These are phyloP conservation scores for Coleophoma cylindrospora DNA, from an alignment of 2,329 filamentous ascomycete genomes.

Conservation along the genomic window DNA sequence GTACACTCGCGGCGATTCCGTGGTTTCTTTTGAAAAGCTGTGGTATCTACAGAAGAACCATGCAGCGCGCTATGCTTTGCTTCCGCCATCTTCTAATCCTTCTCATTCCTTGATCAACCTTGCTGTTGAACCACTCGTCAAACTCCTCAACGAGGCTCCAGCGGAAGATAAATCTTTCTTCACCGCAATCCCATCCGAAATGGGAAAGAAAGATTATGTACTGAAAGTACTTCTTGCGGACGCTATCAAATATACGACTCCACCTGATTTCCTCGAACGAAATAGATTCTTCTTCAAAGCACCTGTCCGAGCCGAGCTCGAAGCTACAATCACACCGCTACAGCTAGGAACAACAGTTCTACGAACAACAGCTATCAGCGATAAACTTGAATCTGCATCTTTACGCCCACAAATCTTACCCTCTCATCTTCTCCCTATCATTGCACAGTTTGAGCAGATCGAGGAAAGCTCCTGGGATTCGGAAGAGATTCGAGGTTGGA, in stretches of 20 bases:
- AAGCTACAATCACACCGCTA: conserved; percentile 7
- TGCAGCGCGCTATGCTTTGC: conserved; percentile 20
- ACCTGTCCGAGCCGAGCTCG: conserved; percentile 14
- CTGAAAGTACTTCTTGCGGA: conserved; percentile 45
- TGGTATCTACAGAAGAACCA: conserved; percentile 73
- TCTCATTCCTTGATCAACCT: conserved; percentile 18
- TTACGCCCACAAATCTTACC: not conserved
- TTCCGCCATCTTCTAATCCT: conserved; percentile 8
- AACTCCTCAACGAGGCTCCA: conserved; percentile 14
- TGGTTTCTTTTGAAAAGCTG: conserved; percentile 76
- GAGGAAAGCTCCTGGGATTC: not conserved
- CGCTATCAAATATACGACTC: conserved; percentile 51
- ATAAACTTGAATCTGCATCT: too few relatives aligned
- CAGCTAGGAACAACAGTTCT: conserved; percentile 5
- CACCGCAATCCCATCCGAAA: conserved; percentile 20
- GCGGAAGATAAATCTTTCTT: conserved; percentile 18
- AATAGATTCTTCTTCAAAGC: conserved; percentile 54
- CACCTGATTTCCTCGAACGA: conserved; percentile 47
- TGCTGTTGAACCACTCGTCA: conserved; percentile 20
- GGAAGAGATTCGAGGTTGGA: not conserved
- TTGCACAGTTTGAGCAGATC: not conserved
- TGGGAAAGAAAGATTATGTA: conserved; percentile 39
- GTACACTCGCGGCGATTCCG: conserved; percentile 87
- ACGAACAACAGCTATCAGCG: not conserved
- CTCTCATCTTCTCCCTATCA: not conserved